Evolutionary conservation across 208 protist species (phyloP).

Genomic region (Leishmania gerbilli): DNA sequence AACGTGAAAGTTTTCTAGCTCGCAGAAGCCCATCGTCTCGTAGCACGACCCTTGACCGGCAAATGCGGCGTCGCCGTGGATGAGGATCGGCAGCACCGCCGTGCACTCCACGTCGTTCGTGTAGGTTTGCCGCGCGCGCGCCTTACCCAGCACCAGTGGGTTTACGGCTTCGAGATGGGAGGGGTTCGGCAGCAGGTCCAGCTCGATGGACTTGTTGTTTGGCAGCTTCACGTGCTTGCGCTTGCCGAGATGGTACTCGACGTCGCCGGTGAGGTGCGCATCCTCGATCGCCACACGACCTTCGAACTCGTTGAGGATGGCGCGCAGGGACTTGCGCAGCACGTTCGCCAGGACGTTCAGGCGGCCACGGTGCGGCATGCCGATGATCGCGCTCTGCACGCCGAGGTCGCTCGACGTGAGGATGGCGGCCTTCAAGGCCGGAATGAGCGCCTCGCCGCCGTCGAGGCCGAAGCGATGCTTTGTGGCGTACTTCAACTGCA

Average conservation of each 20-base stretch:
- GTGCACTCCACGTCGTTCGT: slow-evolving; percentile 73
- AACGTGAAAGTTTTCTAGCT: slow-evolving; percentile 94
- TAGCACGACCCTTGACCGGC: slow-evolving; percentile 97
- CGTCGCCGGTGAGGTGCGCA: slow-evolving; percentile 85
- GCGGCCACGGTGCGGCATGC: slow-evolving; percentile 98
- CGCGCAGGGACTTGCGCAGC: slow-evolving; percentile 91
- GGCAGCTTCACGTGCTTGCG: slow-evolving; percentile 62
- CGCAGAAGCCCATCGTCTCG: slow-evolving; percentile 96
- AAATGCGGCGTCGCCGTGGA: slow-evolving; percentile 98
- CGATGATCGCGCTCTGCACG: slow-evolving; percentile 93
- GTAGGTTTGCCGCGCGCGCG: slow-evolving; percentile 93
- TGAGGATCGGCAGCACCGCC: slow-evolving; percentile 85
- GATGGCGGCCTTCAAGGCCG: slow-evolving; percentile 94
- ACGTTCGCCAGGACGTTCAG: slow-evolving; percentile 98
- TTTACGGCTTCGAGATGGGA: slow-evolving; percentile 99
- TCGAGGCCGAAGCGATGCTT: slow-evolving; percentile 98
- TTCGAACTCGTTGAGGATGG: slow-evolving; percentile 93
- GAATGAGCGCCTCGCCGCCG: slow-evolving; percentile 96
- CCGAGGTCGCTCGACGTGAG: slow-evolving; percentile 81
- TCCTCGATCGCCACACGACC: slow-evolving; percentile 51
- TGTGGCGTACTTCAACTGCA: slow-evolving; percentile 92
- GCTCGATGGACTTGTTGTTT: slow-evolving; percentile 88
- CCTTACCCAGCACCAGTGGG: slow-evolving; percentile 97
- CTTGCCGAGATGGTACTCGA: slow-evolving; percentile 98
- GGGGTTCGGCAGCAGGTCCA: slow-evolving; percentile 98